Conservation (phyloP, 1,284 basidiomycete species). For the Papiliotrema laurentii region DNA sequence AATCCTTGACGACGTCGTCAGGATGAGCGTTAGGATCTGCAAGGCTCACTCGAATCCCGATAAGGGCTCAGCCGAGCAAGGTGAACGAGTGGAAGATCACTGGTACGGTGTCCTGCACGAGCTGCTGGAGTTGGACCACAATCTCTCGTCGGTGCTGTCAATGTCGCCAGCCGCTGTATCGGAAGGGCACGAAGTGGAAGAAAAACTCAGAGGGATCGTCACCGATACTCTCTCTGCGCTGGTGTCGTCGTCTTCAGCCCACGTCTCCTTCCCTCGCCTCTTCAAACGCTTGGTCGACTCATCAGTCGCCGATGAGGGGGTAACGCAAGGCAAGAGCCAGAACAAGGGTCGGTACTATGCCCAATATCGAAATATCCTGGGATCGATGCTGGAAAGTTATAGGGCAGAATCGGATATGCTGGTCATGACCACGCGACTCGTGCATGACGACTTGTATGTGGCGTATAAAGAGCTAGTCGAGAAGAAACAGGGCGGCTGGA, state of each 20-base stretch:
- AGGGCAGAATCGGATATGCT: conserved; percentile 86
- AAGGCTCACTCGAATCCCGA: conserved; percentile 58
- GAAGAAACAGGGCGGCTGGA: conserved; percentile 46
- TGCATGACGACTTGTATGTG: conserved; percentile 77
- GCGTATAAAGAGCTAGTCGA: conserved; percentile 55
- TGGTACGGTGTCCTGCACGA: conserved; percentile 84
- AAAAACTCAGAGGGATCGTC: conserved; percentile 65
- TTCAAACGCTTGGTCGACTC: conserved; percentile 81
- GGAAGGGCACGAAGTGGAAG: conserved; percentile 8
- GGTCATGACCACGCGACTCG: conserved; percentile 75
- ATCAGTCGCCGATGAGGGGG: not conserved
- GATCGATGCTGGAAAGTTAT: conserved; percentile 92
- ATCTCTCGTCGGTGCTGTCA: conserved; percentile 1
- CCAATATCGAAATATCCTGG: conserved; percentile 85
- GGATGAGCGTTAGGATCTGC: conserved; percentile 63
- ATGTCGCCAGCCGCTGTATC: not conserved
- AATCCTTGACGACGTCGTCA: conserved; percentile 52
- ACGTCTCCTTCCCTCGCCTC: conserved; percentile 81
- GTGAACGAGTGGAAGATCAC: conserved; percentile 59
- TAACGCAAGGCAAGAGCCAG: conserved; percentile 30
- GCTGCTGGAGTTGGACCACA: conserved; percentile 73
- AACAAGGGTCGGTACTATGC: conserved; percentile 56
- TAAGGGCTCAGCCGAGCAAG: too few relatives aligned
- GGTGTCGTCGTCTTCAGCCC: conserved; percentile 74
- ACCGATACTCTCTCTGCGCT: conserved; percentile 81